Percentiles rank a stretch among this genome's conserved stretches.
Evolutionary conservation across 768 basidiomycete species (phyloP).

Genomic region (Dacryopinax spathularia): DNA sequence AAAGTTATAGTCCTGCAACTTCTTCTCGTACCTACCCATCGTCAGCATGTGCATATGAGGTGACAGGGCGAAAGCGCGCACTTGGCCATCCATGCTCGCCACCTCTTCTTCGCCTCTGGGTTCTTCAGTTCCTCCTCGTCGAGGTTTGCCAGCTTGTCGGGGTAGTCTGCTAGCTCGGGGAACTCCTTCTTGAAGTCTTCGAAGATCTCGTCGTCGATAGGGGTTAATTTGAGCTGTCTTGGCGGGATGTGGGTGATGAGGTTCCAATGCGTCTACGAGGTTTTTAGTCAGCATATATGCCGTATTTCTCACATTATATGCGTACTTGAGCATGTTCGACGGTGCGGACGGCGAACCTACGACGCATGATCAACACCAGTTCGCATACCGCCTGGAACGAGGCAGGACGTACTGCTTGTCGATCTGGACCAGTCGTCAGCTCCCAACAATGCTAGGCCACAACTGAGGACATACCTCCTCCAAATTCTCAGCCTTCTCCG

Average conservation of each 20-base stretch:
- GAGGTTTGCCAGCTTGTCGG: conserved; percentile 37
- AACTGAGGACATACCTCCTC: conserved; percentile 46
- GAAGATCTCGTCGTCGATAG: conserved; percentile 84
- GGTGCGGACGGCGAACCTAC: conserved; percentile 79
- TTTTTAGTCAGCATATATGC: not conserved
- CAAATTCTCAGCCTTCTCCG: conserved; percentile 83
- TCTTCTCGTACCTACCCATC: conserved; percentile 64
- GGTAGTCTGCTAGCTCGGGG: conserved; percentile 48
- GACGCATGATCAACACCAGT: not conserved
- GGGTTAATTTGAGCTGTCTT: conserved; percentile 63
- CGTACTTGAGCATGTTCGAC: conserved; percentile 90
- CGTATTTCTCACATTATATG: conserved; percentile 1
- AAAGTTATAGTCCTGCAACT: conserved; percentile 89
- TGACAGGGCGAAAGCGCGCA: conserved; percentile 25
- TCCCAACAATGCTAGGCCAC: not conserved
- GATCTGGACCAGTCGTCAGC: conserved; percentile 41
- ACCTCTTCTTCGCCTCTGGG: conserved; percentile 67
- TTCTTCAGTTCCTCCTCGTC: conserved; percentile 94
- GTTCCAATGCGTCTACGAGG: conserved; percentile 79
- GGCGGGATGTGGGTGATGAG: conserved; percentile 71
- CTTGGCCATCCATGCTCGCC: conserved; percentile 76
- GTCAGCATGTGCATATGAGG: not conserved
- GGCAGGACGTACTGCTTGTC: conserved; percentile 73
- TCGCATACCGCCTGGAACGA: conserved; percentile 8
- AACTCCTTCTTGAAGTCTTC: conserved; percentile 60